Percentiles rank a stretch among this genome's conserved stretches.
These are phyloP conservation scores for Helianthus tuberosus DNA, from an alignment of 129 eudicot genomes.

Conservation along the genomic window DNA sequence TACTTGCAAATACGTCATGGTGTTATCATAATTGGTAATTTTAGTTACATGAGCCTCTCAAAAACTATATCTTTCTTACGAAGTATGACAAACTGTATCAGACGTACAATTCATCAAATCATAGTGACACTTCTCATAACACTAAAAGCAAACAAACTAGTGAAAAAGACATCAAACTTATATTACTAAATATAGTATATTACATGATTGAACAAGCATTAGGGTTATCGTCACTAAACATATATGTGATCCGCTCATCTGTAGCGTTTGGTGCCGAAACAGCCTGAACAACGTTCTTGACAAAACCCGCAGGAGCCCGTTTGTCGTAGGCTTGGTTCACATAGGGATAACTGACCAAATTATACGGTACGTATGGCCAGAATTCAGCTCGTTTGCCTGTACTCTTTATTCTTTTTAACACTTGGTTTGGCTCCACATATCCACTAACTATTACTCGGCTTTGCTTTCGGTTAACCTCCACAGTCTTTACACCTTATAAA, in stretches of 20 bases:
- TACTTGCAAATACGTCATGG: neutral
- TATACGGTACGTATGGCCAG: slow-evolving; percentile 88
- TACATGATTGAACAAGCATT: slow-evolving; percentile 95
- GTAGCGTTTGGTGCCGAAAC: slow-evolving; percentile 56
- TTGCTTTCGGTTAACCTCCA: slow-evolving; percentile 74
- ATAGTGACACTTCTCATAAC: slow-evolving; percentile 10
- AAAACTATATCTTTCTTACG: slow-evolving; percentile 30
- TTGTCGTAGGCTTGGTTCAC: slow-evolving; percentile 73
- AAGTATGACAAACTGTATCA: slow-evolving; percentile 29
- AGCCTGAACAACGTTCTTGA: slow-evolving; percentile 63
- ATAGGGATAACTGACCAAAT: slow-evolving; percentile 63
- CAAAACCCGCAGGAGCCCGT: slow-evolving; percentile 87
- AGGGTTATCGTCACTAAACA: slow-evolving; percentile 88
- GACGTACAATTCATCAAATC: slow-evolving; percentile 33
- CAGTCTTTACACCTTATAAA: slow-evolving; percentile 62
- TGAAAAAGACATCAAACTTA: slow-evolving; percentile 13
- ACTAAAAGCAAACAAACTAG: slow-evolving; percentile 17
- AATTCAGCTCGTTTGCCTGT: slow-evolving; percentile 94
- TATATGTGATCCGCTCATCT: slow-evolving; percentile 55
- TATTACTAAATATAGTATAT: slow-evolving; percentile 20
- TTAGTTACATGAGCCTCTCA: slow-evolving; percentile 27
- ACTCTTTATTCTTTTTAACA: slow-evolving; percentile 61
- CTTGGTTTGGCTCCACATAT: slow-evolving; percentile 76
- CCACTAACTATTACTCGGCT: slow-evolving; percentile 75
- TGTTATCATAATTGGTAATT: slow-evolving; percentile 21